Conservation (phyloP, 225 moss, liverwort and hornwort genomes). For the Pseudoscleropodium purum region DNA sequence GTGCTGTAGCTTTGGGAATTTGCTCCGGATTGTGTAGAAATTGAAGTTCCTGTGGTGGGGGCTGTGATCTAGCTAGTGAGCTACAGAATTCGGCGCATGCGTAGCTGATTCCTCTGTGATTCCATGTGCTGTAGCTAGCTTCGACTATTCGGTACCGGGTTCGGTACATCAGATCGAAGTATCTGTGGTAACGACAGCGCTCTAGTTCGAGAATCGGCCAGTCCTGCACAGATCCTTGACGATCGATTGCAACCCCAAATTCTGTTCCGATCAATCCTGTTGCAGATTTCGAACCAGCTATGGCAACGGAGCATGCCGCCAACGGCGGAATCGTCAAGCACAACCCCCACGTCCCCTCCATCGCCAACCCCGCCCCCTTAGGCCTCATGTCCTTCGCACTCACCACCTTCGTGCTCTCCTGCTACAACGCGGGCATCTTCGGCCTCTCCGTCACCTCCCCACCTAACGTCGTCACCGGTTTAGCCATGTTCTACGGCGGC, state of each 20-base stretch:
- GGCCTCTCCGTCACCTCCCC: conserved; percentile 16
- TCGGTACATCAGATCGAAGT: not conserved
- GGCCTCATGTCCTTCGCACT: conserved; percentile 51
- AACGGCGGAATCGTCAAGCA: not conserved
- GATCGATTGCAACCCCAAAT: no score
- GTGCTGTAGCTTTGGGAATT: not conserved
- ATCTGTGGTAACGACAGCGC: not conserved
- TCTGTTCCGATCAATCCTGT: not conserved
- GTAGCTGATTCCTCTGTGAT: not conserved
- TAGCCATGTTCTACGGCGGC: conserved; percentile 62
- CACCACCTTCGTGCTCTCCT: conserved; percentile 56
- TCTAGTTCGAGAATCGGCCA: not conserved
- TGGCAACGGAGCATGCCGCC: not conserved
- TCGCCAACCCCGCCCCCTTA: conserved; percentile 52
- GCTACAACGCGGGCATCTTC: conserved; percentile 42
- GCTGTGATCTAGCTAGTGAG: not conserved
- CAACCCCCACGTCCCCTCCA: not conserved
- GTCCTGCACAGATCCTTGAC: not conserved
- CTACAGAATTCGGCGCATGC: not conserved
- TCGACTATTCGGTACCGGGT: not conserved
- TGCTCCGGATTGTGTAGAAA: not conserved
- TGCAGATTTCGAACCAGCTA: not conserved
- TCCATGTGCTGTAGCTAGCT: not conserved
- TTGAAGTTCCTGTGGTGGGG: not conserved
- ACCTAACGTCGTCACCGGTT: conserved; percentile 20